Percentiles rank a stretch among this genome's conserved stretches.
These are phyloP conservation scores for Cornus kousa DNA, from an alignment of 148 eudicot species.

Conservation along the genomic window DNA sequence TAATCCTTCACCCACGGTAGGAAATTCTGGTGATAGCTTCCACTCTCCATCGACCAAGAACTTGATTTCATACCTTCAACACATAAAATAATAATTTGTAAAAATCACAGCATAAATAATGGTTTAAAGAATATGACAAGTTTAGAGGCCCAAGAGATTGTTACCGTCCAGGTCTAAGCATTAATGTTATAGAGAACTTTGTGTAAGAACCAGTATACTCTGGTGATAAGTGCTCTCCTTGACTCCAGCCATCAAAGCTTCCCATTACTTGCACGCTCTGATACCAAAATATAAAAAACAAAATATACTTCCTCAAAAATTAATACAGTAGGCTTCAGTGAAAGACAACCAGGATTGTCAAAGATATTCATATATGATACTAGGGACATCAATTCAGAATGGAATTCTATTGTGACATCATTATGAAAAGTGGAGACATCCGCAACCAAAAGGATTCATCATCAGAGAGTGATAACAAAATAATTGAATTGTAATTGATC, in stretches of 20 bases:
- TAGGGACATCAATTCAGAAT: neutral
- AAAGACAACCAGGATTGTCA: neutral
- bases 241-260: conserved; percentile 93
- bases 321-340: neutral
- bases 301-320: neutral
- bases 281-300: conserved; percentile 8
- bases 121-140: neutral
- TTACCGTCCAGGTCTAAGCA: conserved; percentile 95
- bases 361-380: neutral
- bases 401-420: neutral
- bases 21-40: conserved; percentile 71
- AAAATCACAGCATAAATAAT: neutral
- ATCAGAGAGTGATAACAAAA: neutral
- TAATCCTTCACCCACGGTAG: conserved; percentile 73
- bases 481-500: neutral
- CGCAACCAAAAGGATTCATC: neutral
- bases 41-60: conserved; percentile 95
- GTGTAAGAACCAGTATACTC: conserved; percentile 79
- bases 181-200: conserved; percentile 62
- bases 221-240: conserved; percentile 82
- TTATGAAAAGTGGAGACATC: neutral
- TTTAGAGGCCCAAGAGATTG: neutral
- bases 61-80: conserved; percentile 56
- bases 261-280: conserved; percentile 99
- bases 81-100: neutral